Evolutionary conservation across 2,329 filamentous ascomycete genomes (phyloP), one percentile per base, ranked within the genome.

Genomic region (Cytospora mali): DNA sequence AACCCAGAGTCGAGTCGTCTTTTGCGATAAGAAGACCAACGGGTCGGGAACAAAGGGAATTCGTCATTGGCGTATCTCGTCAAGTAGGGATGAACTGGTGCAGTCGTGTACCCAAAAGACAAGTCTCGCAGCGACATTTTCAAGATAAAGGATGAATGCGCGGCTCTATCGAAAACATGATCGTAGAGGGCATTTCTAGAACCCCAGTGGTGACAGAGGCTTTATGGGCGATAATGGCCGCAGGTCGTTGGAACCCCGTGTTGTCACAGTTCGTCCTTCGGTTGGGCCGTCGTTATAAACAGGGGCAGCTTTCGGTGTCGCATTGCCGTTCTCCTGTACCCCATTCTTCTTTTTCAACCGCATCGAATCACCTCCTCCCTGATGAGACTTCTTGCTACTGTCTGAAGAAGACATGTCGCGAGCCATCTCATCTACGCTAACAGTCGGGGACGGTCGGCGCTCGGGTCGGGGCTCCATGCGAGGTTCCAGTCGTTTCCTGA

Each of bases 191-290:
- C 63, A 16, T 55, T 29, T 60, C 63, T 74, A 84, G 67, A 88
- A 83, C 65, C 84, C 83, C 70, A 88, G 76, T 14, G 86, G 86
- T 39, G 86, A 89, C 53, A 89, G 74, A 49, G 87, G 87, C 73
- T 87, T 86, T 70, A 89, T 88, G 5, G 87, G 87, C 64, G 87
- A 89, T 39, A 89, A 73, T 3, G 84, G 84, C 50, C 83, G 78
- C 50, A 87, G 68, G 57, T 84, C 81, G 29, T 75, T 75, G 1
- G 73, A 73, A 46, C 72, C 70, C 56, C 72, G 69, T 46, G 70
- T 73, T n/a, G 76, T 56, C 28, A 49, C 69, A 6, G 2, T 54
- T 42, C 53, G 57, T 18, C 58, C 58, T 23, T 60, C 53, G 14
- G 35, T 54, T 53, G 69, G 66, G 10, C 70, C 69, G 28, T 79